Evolutionary conservation across 2,329 filamentous ascomycete species (phyloP), one percentile per base, ranked within the genome.

Genomic region (Cytospora piceae): DNA sequence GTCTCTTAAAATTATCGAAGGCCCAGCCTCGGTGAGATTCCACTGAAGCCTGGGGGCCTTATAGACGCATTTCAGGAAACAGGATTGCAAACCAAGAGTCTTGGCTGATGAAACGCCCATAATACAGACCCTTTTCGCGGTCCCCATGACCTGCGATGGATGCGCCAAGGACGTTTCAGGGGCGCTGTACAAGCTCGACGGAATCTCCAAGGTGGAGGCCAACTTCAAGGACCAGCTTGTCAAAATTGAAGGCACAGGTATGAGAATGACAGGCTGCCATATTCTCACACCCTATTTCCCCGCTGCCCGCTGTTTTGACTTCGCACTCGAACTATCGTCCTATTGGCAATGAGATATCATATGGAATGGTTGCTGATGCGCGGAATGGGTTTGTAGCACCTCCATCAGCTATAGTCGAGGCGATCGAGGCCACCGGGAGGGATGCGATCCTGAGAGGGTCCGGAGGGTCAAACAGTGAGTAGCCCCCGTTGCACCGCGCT

Each of bases 381-480:
- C 53, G 39, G 34, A 27, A 67, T 49, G 37, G 20, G 34, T 42
- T 58, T 63, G 70, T 72, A 86, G 92, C 92, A 71, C 88, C 95
- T 24, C 95, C 95, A 20, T 97, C 94, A 61, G 86, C 90, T 55
- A 96, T 98, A 70, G 93, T 97, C 34, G 83, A 89, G 69, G 91
- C 94, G 9, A 96, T 98, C 69, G 91, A 97, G 80, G 83, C 85
- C 54, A 97, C 94, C 12, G 95, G 95, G 61, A 88, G 93, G 73
- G 94, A 98, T 85, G 94, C 94, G 55, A 97, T 99, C 74, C 81
- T 99, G 65, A 90, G 95, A 71, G 95, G 95, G 63, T 94, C 91
- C 67, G 95, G 95, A 69, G 86, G 84, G 72, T 90, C 92, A 74
- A 90, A 97, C 79, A 92, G 92, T 94, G 83, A 73, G 88, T 85